phyloP scores from a whole-genome alignment of 441 rosid species.

The Euphorbia corollata region DNA sequence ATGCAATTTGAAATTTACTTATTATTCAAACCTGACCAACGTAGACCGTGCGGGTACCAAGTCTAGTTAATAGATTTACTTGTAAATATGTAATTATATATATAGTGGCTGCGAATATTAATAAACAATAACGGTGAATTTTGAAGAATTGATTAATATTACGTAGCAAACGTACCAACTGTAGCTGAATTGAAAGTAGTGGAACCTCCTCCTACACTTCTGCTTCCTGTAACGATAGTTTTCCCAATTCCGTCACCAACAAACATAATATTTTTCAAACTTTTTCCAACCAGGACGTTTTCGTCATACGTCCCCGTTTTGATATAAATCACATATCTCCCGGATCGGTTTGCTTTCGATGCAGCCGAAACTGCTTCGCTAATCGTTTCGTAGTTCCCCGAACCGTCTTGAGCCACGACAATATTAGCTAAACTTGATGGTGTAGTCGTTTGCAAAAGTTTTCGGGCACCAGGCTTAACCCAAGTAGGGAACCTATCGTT shows the following conservation, averaged over 20 bases:
- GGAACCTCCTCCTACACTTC: constrained; percentile 58
- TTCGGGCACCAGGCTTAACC: constrained; percentile 55
- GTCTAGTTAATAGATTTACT: too few relatives aligned
- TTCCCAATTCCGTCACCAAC: constrained; percentile 65
- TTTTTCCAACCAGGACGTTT: constrained; percentile 40
- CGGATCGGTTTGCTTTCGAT: constrained; percentile 33
- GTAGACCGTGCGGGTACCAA: too few relatives aligned
- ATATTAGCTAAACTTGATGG: constrained; percentile 30
- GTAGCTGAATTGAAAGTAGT: constrained; percentile 87
- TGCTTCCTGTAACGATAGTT: constrained; percentile 71
- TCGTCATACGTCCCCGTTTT: constrained; percentile 68
- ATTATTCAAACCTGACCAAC: too few relatives aligned
- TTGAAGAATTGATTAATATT: too few relatives aligned
- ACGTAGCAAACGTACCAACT: constrained; percentile 38
- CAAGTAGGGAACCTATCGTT: constrained; percentile 58
- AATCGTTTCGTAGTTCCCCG: constrained; percentile 54
- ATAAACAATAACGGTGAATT: too few relatives aligned
- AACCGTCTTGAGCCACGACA: constrained; percentile 72
- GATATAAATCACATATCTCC: constrained; percentile 58
- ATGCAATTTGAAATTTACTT: too few relatives aligned
- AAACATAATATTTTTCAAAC: constrained; percentile 57
- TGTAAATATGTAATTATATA: too few relatives aligned
- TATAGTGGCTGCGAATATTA: too few relatives aligned
- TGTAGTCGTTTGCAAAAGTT: constrained; percentile 40
- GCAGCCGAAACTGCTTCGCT: constrained; percentile 54